These are phyloP conservation scores for Pelagophyceae sp. DNA, from an alignment of 352 stramenopile genomes.

Conservation along the genomic window DNA sequence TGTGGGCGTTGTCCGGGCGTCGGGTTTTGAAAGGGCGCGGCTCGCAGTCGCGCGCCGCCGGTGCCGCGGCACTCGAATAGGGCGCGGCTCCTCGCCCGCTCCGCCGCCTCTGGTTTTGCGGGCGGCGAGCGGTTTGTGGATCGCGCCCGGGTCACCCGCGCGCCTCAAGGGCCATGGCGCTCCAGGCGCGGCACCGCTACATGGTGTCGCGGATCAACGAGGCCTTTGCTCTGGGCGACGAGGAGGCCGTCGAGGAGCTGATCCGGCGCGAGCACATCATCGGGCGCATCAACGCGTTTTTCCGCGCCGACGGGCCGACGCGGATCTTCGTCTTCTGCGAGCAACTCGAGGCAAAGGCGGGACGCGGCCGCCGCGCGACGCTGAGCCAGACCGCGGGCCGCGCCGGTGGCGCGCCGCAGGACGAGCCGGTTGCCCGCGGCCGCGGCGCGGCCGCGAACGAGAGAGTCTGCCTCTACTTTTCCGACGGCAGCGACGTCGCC, in stretches of 20 bases:
- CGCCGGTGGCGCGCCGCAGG: too few relatives aligned
- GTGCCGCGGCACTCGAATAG: too few relatives aligned
- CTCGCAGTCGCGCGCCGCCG: too few relatives aligned
- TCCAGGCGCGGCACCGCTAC: constrained; percentile 31
- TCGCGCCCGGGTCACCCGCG: too few relatives aligned
- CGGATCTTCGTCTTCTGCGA: constrained; percentile 30
- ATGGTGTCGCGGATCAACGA: constrained; percentile 31
- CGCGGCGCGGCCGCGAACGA: not conserved
- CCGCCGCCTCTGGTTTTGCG: too few relatives aligned
- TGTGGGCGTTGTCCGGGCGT: too few relatives aligned
- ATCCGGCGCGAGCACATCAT: constrained; percentile 23
- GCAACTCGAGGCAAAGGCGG: not conserved
- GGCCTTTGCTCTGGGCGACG: constrained; percentile 24
- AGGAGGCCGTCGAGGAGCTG: constrained; percentile 27
- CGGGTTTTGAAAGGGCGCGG: too few relatives aligned
- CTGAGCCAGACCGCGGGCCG: too few relatives aligned
- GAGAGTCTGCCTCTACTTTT: not conserved
- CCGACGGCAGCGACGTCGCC: not conserved
- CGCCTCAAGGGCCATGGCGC: constrained; percentile 15
- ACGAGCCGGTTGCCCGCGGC: too few relatives aligned
- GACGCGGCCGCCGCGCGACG: not conserved
- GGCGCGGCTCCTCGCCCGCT: too few relatives aligned
- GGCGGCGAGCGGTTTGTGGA: too few relatives aligned
- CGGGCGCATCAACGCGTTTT: constrained; percentile 25
- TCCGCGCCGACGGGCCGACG: constrained; percentile 23